Base-by-base conservation (phyloP, 2,329 filamentous ascomycete species). In the Clathrospora elynae region DNA sequence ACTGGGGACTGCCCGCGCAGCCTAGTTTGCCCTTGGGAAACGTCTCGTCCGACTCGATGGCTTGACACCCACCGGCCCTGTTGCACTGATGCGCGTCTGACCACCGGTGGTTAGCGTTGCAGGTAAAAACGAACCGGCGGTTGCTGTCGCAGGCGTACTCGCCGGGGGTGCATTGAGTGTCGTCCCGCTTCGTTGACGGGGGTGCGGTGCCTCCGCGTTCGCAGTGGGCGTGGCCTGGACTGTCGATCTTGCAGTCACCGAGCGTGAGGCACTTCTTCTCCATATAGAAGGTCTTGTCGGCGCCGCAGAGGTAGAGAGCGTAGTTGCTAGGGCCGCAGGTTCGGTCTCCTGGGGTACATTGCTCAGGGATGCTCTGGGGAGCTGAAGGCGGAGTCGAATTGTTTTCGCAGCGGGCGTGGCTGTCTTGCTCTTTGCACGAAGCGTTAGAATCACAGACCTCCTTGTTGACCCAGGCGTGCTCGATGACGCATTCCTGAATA, bases 181-280 rank as follows among this genome's bases (percentile, higher is more conserved):
- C n/a, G n/a, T n/a, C n/a, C n/a, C 8, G 6, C 6, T 11, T 13
- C 19, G 13, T 35, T 35, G 0, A 2, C 23, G 36, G 32, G 3
- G 28, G 28, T n/a, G 16, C 17, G 4, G 30, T 42, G 14, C 43
- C 33, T 6, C 43, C 38, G 2, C 22, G 33, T 11, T 34, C 9
- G 38, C 38, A 42, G 9, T 37, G 38, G 16, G 43, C 32, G n/a
- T 24, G 16, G 1, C 37, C 38, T 22, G 13, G 32, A 12, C 17
- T 5, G 10, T 42, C 32, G 5, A 30, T 37, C 11, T 29, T 41
- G 37, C 43, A 46, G 19, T 46, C 42, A 10, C 28, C 38, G 9
- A 28, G 34, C 4, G 26, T 30, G 20, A 17, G 17, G 28, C 38
- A 46, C 18, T 42, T 46, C 18, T 34, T 37, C 22, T 42, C 17